phyloP scores from a whole-genome alignment of 495 filamentous ascomycete species.

The Penicillium psychrofluorescens region DNA sequence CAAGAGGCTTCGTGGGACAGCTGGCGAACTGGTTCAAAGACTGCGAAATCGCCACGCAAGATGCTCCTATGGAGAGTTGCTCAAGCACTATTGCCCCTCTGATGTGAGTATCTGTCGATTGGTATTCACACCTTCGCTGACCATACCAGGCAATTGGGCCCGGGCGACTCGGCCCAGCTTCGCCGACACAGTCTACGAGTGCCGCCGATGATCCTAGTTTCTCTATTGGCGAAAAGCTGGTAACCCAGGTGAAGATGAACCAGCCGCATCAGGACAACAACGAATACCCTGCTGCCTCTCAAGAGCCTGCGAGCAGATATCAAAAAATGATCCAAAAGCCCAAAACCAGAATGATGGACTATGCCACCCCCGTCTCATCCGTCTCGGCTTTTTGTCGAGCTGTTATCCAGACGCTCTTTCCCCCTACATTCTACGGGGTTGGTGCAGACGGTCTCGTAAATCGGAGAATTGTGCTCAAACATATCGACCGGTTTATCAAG shows the following conservation, averaged over 20 bases:
- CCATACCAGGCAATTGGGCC: constrained; percentile 20
- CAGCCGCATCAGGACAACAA: too few relatives aligned
- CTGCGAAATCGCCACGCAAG: constrained; percentile 62
- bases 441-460: constrained; percentile 49
- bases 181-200: background rate
- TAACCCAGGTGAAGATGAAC: constrained; percentile 21
- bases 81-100: constrained; percentile 74
- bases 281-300: too few relatives aligned
- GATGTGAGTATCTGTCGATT: constrained; percentile 27
- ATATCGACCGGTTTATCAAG: constrained; percentile 69
- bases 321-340: constrained; percentile 2
- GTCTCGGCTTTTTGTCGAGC: constrained; percentile 88
- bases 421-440: constrained; percentile 65
- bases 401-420: constrained; percentile 66
- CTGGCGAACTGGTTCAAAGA: constrained; percentile 51
- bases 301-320: background rate
- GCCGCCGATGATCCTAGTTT: background rate
- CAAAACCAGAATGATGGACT: constrained; percentile 49
- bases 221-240: constrained; percentile 14
- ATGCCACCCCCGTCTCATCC: constrained; percentile 60
- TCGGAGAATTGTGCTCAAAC: constrained; percentile 47
- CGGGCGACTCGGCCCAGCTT: constrained; percentile 16
- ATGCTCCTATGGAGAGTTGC: constrained; percentile 70
- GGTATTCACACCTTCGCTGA: constrained; percentile 5
- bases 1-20: constrained; percentile 63